Base-by-base conservation (phyloP, 2,329 filamentous ascomycete genomes). In the Fusarium sp. region DNA sequence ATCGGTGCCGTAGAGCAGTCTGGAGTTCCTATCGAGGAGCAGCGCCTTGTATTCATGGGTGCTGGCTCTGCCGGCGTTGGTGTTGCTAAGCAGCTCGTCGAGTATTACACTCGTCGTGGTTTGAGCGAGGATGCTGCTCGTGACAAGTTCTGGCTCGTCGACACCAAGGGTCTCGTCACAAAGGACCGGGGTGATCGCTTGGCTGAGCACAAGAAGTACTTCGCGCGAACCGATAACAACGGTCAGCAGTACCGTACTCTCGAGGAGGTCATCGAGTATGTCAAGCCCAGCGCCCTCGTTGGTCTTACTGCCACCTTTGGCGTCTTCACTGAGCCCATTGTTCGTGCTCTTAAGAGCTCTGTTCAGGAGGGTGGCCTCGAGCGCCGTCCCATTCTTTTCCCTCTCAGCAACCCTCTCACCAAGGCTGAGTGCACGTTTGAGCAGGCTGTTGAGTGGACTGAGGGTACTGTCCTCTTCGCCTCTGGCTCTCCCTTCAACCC, bases 391-490 rank as follows among this genome's bases (percentile, higher is more conserved):
- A 95, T 97, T 76, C 91, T 97, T 74, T 98, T 99, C 88, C 95
- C 95, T 54, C 90, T 99, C 41, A 97, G 93, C 80, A 98, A 99
- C 83, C 96, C 96, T 48, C 90, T 94, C 50, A 94, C 91, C 81
- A 97, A 98, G 85, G 96, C 95, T 11, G 96, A 99, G 83, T 98
- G 96, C 83, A 97, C 93, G 17, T 98, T 96, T 75, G 94, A 97
- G 84, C 92, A 96, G 76, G 96, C 96, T 17, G 87, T 98, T 75
- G 87, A 89, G 75, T 90, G 95, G 89, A 98, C 95, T 13, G 91
- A 98, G 60, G 95, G 95, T 64, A 92, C 90, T 55, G 94, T 90
- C 74, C 89, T 99, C 77, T 99, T 99, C 76, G 96, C 96, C 49
- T 97, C 94, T 8, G 96, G 96, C 67, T 97, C 94, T 47, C 96